A percentile compares a stretch with the other conserved stretches of the same genome.
Conservation (phyloP, 2,329 filamentous ascomycete genomes). For the Blastomyces gilchristii region DNA sequence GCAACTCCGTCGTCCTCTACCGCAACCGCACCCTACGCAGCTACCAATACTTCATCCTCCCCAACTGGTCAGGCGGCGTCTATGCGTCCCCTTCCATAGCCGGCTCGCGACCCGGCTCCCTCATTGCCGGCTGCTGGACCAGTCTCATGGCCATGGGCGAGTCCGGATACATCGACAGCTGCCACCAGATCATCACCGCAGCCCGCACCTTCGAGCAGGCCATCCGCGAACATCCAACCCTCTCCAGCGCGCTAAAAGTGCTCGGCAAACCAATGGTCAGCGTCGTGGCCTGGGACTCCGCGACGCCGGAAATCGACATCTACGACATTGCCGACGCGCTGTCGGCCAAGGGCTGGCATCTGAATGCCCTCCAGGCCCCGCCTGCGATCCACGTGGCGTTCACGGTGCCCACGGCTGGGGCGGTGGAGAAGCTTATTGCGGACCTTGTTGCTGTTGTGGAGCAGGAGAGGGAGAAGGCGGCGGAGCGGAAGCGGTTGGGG, state of each 20-base stretch:
- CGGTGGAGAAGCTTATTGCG: conserved; percentile 64
- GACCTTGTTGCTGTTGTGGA: conserved; percentile 54
- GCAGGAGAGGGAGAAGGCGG: conserved; percentile 70
- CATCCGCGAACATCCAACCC: conserved; percentile 56
- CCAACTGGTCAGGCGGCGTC: conserved; percentile 91
- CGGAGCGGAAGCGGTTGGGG: conserved; percentile 54
- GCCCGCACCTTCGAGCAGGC: conserved; percentile 71
- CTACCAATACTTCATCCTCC: conserved; percentile 93
- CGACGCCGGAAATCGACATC: conserved; percentile 61
- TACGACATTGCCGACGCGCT: conserved; percentile 93
- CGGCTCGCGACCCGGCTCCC: conserved; percentile 79
- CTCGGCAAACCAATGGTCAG: conserved; percentile 79
- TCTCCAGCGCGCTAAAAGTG: conserved; percentile 65
- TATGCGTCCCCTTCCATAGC: conserved; percentile 90
- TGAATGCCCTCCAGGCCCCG: conserved; percentile 86
- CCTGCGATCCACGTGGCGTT: conserved; percentile 91
- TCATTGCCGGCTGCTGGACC: conserved; percentile 95
- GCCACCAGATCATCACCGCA: conserved; percentile 75
- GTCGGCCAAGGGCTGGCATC: conserved; percentile 77
- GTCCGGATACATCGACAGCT: conserved; percentile 75
- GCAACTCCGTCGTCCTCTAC: conserved; percentile 89
- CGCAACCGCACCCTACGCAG: conserved; percentile 65
- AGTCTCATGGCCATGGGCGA: conserved; percentile 83
- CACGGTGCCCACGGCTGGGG: conserved; percentile 72
- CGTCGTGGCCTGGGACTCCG: conserved; percentile 79